Percentiles rank a stretch among this genome's conserved stretches.
phyloP scores from a whole-genome alignment of 331 rosid species.

The Saraca asoca region DNA sequence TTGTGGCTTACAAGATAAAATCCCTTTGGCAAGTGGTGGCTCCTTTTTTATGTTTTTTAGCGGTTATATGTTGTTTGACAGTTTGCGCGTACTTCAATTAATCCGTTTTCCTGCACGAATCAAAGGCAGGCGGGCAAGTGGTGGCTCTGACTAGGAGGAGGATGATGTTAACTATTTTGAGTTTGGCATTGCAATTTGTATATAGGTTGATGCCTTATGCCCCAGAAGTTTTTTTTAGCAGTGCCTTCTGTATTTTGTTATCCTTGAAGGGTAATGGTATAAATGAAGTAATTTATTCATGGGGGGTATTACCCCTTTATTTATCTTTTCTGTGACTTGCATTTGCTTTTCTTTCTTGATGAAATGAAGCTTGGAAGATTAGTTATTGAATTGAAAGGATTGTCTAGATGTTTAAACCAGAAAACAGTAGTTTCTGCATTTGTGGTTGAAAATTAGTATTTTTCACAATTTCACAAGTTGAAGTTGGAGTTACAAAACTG shows the following conservation, averaged over 20 bases:
- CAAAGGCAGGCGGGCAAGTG: no score
- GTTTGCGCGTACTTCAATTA: no score
- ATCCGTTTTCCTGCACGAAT: no score
- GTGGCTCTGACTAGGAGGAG: constrained; percentile 17
- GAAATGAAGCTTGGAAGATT: constrained; percentile 7
- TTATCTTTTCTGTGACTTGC: constrained; percentile 29
- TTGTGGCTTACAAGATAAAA: constrained; percentile 12
- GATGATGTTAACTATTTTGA: constrained; percentile 30
- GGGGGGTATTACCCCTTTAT: constrained; percentile 25
- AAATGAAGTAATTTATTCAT: constrained; percentile 30
- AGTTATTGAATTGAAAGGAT: constrained; percentile 6
- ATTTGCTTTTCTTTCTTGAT: constrained; percentile 14
- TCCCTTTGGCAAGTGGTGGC: constrained; percentile 29
- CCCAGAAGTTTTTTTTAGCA: constrained; percentile 32
- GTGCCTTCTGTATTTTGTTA: constrained; percentile 10
- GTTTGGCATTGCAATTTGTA: constrained; percentile 33
- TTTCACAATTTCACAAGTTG: neutral
- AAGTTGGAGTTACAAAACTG: neutral
- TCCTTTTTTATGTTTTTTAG: no score
- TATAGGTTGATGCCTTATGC: constrained; percentile 20
- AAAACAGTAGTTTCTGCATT: neutral
- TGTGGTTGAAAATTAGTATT: neutral
- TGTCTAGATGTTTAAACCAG: constrained; percentile 8
- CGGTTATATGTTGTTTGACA: no score
- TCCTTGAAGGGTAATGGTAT: constrained; percentile 27